These are phyloP conservation scores for Suillus discolor DNA, from an alignment of 768 basidiomycete species.

Conservation along the genomic window DNA sequence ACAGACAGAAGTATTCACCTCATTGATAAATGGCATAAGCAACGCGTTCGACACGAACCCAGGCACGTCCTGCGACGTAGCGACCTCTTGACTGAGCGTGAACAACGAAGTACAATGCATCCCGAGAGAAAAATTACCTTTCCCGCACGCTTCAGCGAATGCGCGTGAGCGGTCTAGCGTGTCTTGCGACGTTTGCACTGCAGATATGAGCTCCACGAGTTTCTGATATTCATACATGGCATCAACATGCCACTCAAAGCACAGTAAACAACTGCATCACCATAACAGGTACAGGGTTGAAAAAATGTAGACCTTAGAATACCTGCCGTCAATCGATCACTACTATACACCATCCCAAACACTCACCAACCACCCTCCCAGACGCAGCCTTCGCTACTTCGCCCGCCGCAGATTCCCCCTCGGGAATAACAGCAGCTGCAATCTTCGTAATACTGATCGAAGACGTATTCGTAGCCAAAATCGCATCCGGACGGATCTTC, in stretches of 20 bases:
- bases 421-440: slow-evolving; percentile 73
- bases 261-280: slow-evolving; percentile 39
- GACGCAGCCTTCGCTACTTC: slow-evolving; percentile 65
- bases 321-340: slow-evolving; percentile 5
- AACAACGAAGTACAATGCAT: not conserved
- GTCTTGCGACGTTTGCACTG: slow-evolving; percentile 82
- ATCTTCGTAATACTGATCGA: slow-evolving; percentile 96
- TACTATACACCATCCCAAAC: not conserved
- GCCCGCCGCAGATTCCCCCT: slow-evolving; percentile 57
- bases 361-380: slow-evolving; percentile 78
- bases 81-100: slow-evolving; percentile 65
- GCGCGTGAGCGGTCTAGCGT: slow-evolving; percentile 75
- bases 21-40: slow-evolving; percentile 97
- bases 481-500: slow-evolving; percentile 69
- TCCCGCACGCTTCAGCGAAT: slow-evolving; percentile 89
- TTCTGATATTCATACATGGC: slow-evolving; percentile 47
- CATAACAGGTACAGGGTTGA: slow-evolving; percentile 98
- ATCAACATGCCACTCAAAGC: not conserved
- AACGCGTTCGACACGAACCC: slow-evolving; percentile 95
- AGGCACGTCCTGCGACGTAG: slow-evolving; percentile 88
- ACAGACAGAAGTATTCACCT: slow-evolving; percentile 45
- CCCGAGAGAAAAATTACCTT: slow-evolving; percentile 49
- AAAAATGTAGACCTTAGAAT: slow-evolving; percentile 80
- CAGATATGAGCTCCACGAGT: slow-evolving; percentile 94
- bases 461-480: slow-evolving; percentile 91